These are phyloP conservation scores for Apiospora hydei DNA, from an alignment of 2,329 filamentous ascomycete genomes.

Conservation along the genomic window DNA sequence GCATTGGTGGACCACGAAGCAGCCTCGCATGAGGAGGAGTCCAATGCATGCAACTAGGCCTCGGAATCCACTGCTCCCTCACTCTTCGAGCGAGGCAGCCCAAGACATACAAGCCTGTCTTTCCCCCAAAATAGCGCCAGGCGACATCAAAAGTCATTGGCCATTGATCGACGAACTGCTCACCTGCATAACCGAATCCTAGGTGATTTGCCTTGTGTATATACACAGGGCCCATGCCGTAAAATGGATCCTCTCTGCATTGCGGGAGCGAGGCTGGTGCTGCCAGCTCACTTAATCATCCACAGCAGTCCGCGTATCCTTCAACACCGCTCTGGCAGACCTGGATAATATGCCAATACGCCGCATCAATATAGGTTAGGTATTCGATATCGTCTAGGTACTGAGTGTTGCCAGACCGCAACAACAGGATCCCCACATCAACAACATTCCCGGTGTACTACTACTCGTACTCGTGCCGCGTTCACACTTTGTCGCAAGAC, in stretches of 20 bases:
- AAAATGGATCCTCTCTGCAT: conserved; percentile 31
- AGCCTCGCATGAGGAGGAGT: conserved; percentile 15
- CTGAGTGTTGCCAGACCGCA: conserved; percentile 15
- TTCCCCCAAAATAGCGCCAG: conserved; percentile 35
- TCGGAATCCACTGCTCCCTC: conserved; percentile 4
- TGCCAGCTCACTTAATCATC: conserved; percentile 21
- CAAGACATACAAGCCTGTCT: conserved; percentile 14
- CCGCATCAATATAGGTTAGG: not conserved
- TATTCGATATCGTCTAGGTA: not conserved
- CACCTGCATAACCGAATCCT: conserved; percentile 23
- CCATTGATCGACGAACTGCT: conserved; percentile 26
- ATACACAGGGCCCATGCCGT: conserved; percentile 35
- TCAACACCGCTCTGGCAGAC: conserved; percentile 15
- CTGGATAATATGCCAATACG: not conserved
- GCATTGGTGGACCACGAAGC: conserved; percentile 3
- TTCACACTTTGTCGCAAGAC: conserved; percentile 8
- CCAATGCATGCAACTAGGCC: conserved; percentile 7
- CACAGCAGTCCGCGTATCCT: not conserved
- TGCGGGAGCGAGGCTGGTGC: conserved; percentile 34
- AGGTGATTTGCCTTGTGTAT: conserved; percentile 28
- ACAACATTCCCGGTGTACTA: not conserved
- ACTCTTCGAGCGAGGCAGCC: not conserved
- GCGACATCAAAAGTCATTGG: conserved; percentile 28
- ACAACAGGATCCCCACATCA: not conserved
- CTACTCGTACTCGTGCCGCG: not conserved